Base-by-base conservation (phyloP, 73 alveolate genomes). In the Paramecium pentaurelia region DNA sequence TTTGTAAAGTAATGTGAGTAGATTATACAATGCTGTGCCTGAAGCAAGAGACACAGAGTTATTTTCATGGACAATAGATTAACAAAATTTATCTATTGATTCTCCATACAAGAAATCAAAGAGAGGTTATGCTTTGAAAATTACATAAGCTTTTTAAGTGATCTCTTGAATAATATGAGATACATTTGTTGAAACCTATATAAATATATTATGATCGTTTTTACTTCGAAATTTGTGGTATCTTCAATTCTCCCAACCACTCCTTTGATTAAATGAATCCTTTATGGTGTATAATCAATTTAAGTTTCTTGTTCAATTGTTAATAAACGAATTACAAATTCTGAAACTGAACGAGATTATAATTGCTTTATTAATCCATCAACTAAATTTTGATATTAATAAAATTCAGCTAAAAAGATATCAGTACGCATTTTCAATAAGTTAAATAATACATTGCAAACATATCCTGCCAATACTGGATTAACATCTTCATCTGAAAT, bases 381-480 rank as follows among this genome's bases (percentile, higher is more conserved):
- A 14, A 44, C 20, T 10, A 20, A 80, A 16, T 73, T 37, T 8
- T 73, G 16, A 45, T 49, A 22, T 20, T 49, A 6, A 45, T 80
- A 42, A 20, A 40, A 44, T 47, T 45, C 75, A 18, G 22, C 12
- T 5, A 27, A 18, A 30, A 80, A 27, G 25, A 80, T 42, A 22
- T 45, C 77, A 18, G 71, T 30, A 0, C 54, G 9, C 47, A 44
- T 27, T 42, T 36, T 40, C 16, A 27, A 47, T 16, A 80, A 27
- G 16, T 80, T 80, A n/a, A 22, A n/a, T 9, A 80, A 45, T 2
- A 80, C 91, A 22, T 80, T 80, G 14, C 91, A 40, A 3, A 80
- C 47, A 80, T 80, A 80, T 8, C 91, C 91, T 11, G 77, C 91
- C 32, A 80, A 80, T 2, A 80, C 91, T 80, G 91, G 73, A 28